Conservation (phyloP, 1,284 basidiomycete species). For the Ustilago curta region DNA sequence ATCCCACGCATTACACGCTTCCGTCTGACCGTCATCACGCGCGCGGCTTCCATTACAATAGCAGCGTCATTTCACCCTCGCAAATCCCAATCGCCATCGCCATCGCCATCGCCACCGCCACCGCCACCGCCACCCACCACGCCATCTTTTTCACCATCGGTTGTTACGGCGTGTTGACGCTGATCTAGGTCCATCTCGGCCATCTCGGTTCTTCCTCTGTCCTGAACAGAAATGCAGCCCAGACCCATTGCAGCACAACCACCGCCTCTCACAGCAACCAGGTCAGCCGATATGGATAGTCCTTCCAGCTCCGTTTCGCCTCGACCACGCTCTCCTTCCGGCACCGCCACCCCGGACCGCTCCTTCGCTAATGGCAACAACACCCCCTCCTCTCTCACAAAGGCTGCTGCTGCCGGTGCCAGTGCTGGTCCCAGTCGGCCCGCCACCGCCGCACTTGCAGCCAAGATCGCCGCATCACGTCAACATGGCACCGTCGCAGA, state of each 20-base stretch:
- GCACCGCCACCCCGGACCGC: constrained; percentile 44
- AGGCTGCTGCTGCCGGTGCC: constrained; percentile 35
- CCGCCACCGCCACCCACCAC: neutral
- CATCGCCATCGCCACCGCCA: neutral
- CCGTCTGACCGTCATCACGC: no score
- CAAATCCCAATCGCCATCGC: neutral
- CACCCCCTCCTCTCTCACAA: constrained; percentile 26
- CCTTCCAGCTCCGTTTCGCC: constrained; percentile 42
- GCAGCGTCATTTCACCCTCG: neutral
- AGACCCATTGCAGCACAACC: constrained; percentile 44
- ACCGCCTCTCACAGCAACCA: constrained; percentile 12
- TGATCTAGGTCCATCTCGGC: neutral
- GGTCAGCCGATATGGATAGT: constrained; percentile 22
- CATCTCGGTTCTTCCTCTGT: constrained; percentile 1
- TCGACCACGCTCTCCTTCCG: constrained; percentile 32
- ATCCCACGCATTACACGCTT: neutral
- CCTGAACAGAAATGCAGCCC: constrained; percentile 26
- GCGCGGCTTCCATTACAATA: no score
- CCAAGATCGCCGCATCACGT: constrained; percentile 34
- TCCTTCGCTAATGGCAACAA: constrained; percentile 19
- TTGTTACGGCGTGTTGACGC: neutral
- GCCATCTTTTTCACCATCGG: neutral
- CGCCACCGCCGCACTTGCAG: constrained; percentile 34
- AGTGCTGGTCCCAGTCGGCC: constrained; percentile 31
- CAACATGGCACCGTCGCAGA: constrained; percentile 56